phyloP scores from a whole-genome alignment of 2,329 filamentous ascomycete genomes.

The Aspergillus ruber region DNA sequence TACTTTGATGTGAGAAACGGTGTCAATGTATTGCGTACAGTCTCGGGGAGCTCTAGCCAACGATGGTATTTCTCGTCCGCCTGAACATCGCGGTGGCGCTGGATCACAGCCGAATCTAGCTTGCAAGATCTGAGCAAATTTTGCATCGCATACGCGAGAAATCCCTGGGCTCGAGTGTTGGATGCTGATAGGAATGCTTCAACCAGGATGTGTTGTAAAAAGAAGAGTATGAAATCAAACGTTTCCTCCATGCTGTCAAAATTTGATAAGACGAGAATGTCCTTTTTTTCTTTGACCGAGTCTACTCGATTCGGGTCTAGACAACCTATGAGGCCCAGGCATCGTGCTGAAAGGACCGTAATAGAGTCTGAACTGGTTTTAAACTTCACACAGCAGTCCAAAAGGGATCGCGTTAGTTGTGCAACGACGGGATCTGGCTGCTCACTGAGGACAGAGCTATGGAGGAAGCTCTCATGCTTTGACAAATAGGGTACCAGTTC shows the following conservation, averaged over 20 bases:
- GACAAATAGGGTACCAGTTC: conserved; percentile 72
- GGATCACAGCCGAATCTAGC: conserved; percentile 54
- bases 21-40: conserved; percentile 70
- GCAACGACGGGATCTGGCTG: conserved; percentile 71
- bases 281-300: conserved; percentile 65
- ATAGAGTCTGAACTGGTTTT: conserved; percentile 62
- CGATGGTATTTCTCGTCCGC: conserved; percentile 60
- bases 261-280: conserved; percentile 83
- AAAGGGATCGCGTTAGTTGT: conserved; percentile 65
- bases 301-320: conserved; percentile 88
- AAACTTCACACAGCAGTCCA: conserved; percentile 81
- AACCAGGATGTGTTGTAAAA: conserved; percentile 81
- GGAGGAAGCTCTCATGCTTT: conserved; percentile 67
- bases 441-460: conserved; percentile 73
- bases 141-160: conserved; percentile 91
- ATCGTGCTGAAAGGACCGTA: conserved; percentile 67
- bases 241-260: conserved; percentile 73
- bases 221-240: conserved; percentile 75
- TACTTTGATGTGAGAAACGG: conserved; percentile 86
- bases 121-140: conserved; percentile 74
- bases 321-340: conserved; percentile 82
- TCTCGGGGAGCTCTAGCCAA: conserved; percentile 72
- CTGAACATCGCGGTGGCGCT: conserved; percentile 49
- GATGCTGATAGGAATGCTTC: conserved; percentile 86
- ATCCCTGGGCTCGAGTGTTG: conserved; percentile 81